These are phyloP conservation scores for Paracoccidioides brasiliensis DNA, from an alignment of 2,329 filamentous ascomycete genomes.

Conservation along the genomic window DNA sequence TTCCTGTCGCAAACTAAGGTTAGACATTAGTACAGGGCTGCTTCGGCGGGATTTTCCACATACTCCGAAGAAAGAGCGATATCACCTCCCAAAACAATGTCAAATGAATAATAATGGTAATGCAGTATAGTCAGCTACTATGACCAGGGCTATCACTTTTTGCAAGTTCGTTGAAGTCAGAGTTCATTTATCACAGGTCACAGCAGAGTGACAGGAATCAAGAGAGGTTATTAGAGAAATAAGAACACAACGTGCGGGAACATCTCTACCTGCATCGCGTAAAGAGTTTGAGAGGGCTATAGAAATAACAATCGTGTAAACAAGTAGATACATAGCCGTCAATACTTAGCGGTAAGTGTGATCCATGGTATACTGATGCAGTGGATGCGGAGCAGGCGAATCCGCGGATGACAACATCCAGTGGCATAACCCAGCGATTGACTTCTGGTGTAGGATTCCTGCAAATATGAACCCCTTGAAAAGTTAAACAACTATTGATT, in stretches of 20 bases:
- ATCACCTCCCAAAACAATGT: neutral
- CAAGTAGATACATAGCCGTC: neutral
- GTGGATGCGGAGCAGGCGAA: neutral
- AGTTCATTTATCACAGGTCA: neutral
- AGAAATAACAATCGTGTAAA: neutral
- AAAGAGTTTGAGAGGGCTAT: neutral
- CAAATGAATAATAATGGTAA: neutral
- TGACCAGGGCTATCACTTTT: neutral
- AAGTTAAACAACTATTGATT: neutral
- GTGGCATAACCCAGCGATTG: neutral
- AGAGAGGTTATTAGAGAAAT: neutral
- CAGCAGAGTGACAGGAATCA: neutral
- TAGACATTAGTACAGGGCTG: neutral
- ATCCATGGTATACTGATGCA: neutral
- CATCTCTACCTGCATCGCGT: neutral
- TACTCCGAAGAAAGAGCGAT: neutral
- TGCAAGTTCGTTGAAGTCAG: neutral
- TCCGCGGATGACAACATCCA: neutral
- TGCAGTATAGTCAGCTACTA: neutral
- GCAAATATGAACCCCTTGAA: neutral
- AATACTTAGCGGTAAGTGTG: neutral
- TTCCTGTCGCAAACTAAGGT: neutral
- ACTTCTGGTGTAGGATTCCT: neutral
- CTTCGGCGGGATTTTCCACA: neutral
- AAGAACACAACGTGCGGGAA: too few species aligned